These are phyloP conservation scores for Amylostereum chailletii DNA, from an alignment of 1,284 basidiomycete genomes.

Conservation along the genomic window DNA sequence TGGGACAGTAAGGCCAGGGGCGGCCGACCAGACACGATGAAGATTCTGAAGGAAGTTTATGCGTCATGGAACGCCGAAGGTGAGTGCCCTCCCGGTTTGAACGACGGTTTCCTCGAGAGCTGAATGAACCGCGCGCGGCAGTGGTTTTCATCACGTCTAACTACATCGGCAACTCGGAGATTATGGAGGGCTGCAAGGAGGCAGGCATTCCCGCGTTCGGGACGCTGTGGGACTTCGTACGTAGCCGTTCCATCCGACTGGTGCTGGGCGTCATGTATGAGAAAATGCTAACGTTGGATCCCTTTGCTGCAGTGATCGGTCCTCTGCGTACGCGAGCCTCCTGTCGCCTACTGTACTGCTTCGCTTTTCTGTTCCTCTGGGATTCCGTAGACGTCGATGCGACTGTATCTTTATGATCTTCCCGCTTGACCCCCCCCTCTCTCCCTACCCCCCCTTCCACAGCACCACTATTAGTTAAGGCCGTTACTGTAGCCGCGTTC, in stretches of 20 bases:
- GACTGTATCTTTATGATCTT: too few species aligned
- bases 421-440: too few species aligned
- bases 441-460: too few species aligned
- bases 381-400: too few species aligned
- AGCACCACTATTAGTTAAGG: too few species aligned
- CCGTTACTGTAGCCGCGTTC: too few species aligned
- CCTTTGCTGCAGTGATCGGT: too few species aligned
- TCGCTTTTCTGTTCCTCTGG: too few species aligned
- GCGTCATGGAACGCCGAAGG: constrained; percentile 64
- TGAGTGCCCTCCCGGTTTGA: constrained; percentile 17
- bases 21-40: constrained; percentile 70
- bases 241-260: constrained; percentile 16
- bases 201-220: constrained; percentile 65
- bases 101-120: not conserved
- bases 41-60: constrained; percentile 60
- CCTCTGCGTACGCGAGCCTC: too few species aligned
- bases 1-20: constrained; percentile 68
- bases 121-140: constrained; percentile 15
- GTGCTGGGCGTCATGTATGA: too few species aligned
- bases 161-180: constrained; percentile 61
- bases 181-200: constrained; percentile 72
- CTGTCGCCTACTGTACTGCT: too few species aligned
- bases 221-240: constrained; percentile 65
- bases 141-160: constrained; percentile 77
- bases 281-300: too few species aligned